phyloP scores from a whole-genome alignment of 805 yeast genomes.

The Yarrowia alimentaria region DNA sequence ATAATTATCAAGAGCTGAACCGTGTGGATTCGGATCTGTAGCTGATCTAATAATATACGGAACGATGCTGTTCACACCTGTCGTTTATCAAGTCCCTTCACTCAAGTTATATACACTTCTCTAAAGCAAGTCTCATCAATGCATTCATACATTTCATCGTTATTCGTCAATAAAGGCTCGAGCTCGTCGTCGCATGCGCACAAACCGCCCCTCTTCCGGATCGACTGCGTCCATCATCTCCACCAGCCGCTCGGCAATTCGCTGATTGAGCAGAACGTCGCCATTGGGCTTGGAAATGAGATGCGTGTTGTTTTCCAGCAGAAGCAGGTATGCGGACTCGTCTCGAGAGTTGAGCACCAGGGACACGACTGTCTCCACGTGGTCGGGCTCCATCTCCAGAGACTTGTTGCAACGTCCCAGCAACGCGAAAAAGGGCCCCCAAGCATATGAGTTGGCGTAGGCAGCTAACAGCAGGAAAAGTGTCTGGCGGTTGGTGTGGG shows the following conservation, averaged over 20 bases:
- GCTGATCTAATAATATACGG: no score
- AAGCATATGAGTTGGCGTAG: conserved; percentile 26
- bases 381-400: conserved; percentile 1
- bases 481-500: neutral
- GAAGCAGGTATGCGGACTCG: neutral
- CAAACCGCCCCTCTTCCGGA: no score
- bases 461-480: conserved; percentile 9
- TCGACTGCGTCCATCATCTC: no score
- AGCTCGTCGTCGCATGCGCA: no score
- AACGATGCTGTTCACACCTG: no score
- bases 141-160: no score
- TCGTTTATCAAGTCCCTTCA: no score
- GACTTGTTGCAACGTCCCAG: neutral
- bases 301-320: neutral
- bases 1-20: no score
- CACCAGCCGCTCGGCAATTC: neutral
- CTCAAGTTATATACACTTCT: no score
- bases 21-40: no score
- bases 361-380: neutral
- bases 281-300: neutral
- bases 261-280: neutral
- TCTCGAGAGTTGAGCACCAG: conserved; percentile 13
- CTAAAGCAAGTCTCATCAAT: no score
- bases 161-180: no score
- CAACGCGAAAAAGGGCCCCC: neutral